Base-by-base conservation (phyloP, 2,329 filamentous ascomycete species). In the Daldinia sp. region DNA sequence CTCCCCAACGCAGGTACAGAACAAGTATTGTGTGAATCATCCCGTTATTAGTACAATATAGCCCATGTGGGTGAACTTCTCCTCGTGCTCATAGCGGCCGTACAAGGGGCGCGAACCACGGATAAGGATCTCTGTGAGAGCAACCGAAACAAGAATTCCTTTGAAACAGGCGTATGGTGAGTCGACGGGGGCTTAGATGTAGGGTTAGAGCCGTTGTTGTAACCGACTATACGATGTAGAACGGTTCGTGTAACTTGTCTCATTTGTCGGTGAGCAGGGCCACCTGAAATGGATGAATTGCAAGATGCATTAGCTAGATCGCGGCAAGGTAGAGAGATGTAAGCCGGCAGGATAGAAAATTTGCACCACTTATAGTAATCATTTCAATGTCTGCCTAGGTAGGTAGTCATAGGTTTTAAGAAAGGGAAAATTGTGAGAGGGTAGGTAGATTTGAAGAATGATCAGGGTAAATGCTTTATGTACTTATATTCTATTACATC, bases 191-290 rank as follows among this genome's bases (percentile, higher is more conserved):
- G 18, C 26, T 28, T 48, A 35, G 56, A 26, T 44, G 18, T 57
- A 23, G 6, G 33, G 33, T 35, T 9, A 56, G 35, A 15, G 44
- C 26, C 57, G 42, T 48, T 26, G 39, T 53, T 18, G 39, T 44
- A 3, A 4, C 28, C 26, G 5, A 48, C 35, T 41, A 44, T 23
- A 53, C 39, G 39, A 26, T 28, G 51, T 33, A 28, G 3, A 20
- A 44, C 28, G 3, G 5, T 54, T 33, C 5, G 62, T 60, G 39
- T 18, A 46, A 64, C 62, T 41, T 4, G 26, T 44, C 6, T 51
- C 13, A 15, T 51, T 30, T 18, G 6, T 33, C 7, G 15, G 13
- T 51, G 13, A 26, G 44, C 13, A 35, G 7, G 7, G 23, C 44
- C 23, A 48, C 28, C 13, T 28, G 2, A 13, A 48, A 15, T 20